These are phyloP conservation scores for Hypoxylon sp. DNA, from an alignment of 2,329 filamentous ascomycete genomes.

Conservation along the genomic window DNA sequence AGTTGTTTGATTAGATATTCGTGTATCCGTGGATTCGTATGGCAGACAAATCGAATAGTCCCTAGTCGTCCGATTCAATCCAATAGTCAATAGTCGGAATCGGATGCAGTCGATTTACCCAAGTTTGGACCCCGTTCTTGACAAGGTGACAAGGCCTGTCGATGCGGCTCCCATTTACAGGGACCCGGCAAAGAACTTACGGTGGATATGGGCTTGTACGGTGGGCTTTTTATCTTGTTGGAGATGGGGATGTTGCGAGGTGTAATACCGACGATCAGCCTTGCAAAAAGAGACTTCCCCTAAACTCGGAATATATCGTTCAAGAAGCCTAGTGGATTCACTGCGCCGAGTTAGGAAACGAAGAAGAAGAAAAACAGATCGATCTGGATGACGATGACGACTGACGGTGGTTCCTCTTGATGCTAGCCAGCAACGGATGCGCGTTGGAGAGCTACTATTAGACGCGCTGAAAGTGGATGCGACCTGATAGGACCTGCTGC, in stretches of 20 bases:
- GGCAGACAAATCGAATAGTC: conserved; percentile 40
- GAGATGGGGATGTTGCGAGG: conserved; percentile 2
- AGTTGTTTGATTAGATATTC: conserved; percentile 15
- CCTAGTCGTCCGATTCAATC: conserved; percentile 35
- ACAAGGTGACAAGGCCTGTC: conserved; percentile 38
- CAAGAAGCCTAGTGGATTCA: conserved; percentile 15
- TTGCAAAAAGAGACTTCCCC: conserved; percentile 9
- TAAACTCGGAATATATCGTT: conserved; percentile 16
- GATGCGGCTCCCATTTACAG: conserved; percentile 42
- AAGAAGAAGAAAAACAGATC: not conserved
- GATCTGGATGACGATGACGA: conserved; percentile 23
- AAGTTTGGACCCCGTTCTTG: conserved; percentile 39
- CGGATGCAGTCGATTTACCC: conserved; percentile 40
- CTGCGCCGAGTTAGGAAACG: conserved; percentile 26
- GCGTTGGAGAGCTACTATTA: conserved; percentile 21
- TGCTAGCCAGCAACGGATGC: conserved; percentile 26
- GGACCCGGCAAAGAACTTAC: conserved; percentile 23
- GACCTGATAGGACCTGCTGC: conserved; percentile 9
- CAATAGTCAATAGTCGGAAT: conserved; percentile 43
- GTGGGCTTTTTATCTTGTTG: conserved; percentile 8
- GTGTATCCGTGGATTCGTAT: conserved; percentile 30
- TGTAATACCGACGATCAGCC: conserved; percentile 19
- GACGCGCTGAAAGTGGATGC: conserved; percentile 26
- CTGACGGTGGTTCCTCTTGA: conserved; percentile 9
- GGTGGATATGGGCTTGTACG: conserved; percentile 25